Evolutionary conservation across 306 rosid species (phyloP).

Genomic region (Inga laurina): DNA sequence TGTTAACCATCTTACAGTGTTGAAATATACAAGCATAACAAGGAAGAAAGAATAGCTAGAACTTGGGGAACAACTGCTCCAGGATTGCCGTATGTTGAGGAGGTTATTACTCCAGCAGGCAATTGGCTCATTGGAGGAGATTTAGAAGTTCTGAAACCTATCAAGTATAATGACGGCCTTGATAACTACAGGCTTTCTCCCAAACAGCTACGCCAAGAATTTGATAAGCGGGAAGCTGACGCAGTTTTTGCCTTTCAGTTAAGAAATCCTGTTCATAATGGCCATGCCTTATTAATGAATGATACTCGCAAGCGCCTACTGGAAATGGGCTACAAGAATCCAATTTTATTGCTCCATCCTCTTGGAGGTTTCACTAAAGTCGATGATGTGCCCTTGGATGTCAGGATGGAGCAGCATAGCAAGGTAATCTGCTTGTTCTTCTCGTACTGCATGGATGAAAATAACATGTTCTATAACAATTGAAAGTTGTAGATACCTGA

Average conservation of each 20-base stretch:
- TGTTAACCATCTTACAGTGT: constrained; percentile 51
- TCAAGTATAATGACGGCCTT: constrained; percentile 88
- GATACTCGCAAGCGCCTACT: constrained; percentile 82
- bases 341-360: constrained; percentile 91
- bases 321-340: constrained; percentile 94
- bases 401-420: constrained; percentile 99
- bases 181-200: constrained; percentile 94
- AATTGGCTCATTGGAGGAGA: constrained; percentile 98
- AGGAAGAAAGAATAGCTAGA: constrained; percentile 96
- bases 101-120: constrained; percentile 78
- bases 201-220: constrained; percentile 81
- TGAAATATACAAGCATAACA: constrained; percentile 92
- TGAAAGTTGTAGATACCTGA: constrained; percentile 2
- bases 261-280: constrained; percentile 96
- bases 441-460: background rate
- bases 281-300: constrained; percentile 94
- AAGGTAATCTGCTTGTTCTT: constrained; percentile 59
- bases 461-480: background rate
- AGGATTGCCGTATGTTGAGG: constrained; percentile 89
- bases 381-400: constrained; percentile 96
- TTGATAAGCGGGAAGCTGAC: constrained; percentile 82
- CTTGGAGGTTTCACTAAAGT: constrained; percentile 92
- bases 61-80: constrained; percentile 96
- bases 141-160: constrained; percentile 72
- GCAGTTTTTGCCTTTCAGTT: constrained; percentile 97